Conservation (phyloP, 306 rosid genomes). For the Castanea crenata region DNA sequence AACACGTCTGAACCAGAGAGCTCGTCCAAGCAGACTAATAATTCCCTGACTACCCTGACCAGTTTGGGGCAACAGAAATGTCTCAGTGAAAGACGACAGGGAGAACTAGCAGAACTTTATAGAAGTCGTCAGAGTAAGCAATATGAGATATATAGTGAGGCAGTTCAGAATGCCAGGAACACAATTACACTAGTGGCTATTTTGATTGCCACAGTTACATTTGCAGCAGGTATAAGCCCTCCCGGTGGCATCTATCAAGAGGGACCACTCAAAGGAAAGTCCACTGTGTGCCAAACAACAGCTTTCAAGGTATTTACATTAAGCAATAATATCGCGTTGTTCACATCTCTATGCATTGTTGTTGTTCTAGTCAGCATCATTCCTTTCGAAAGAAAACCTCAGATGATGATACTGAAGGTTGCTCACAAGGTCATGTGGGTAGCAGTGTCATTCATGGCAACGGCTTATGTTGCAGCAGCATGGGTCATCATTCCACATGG, state of each 20-base stretch:
- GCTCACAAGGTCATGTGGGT: conserved; percentile 73
- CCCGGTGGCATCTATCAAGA: conserved; percentile 67
- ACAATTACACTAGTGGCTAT: conserved; percentile 58
- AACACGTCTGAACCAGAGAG: conserved; percentile 22
- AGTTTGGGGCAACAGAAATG: conserved; percentile 19
- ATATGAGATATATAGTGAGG: conserved; percentile 56
- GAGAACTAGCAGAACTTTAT: conserved; percentile 14
- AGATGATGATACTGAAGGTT: conserved; percentile 35
- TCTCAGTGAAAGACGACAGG: conserved; percentile 26
- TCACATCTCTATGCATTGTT: conserved; percentile 57
- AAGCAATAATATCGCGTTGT: conserved; percentile 52
- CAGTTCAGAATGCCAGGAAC: conserved; percentile 62
- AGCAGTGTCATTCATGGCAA: conserved; percentile 68
- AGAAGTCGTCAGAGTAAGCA: conserved; percentile 17
- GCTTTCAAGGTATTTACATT: conserved; percentile 61
- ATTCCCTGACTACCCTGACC: conserved; percentile 3
- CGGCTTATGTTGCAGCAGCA: conserved; percentile 53
- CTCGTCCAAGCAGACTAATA: neutral
- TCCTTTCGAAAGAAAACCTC: conserved; percentile 53
- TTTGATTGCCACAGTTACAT: conserved; percentile 67
- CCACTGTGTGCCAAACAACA: conserved; percentile 30
- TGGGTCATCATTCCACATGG: conserved; percentile 60
- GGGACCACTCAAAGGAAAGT: conserved; percentile 45
- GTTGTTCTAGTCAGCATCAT: conserved; percentile 70
- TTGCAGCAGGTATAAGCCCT: conserved; percentile 59